Evolutionary conservation across 2,329 filamentous ascomycete genomes (phyloP).

Genomic region (Tolypocladium guangdongense): DNA sequence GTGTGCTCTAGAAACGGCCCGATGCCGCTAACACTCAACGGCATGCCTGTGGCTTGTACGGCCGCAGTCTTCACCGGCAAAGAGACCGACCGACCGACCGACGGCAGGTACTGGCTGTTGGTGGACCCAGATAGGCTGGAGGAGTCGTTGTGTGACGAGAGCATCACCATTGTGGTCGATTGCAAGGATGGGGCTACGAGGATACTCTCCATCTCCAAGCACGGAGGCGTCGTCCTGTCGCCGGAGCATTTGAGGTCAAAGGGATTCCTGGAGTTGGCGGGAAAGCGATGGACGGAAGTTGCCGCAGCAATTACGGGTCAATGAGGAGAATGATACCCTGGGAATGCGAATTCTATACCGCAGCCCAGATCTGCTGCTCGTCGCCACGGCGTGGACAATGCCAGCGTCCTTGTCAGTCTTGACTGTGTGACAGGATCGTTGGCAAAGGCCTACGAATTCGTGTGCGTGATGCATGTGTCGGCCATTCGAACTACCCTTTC

Average conservation of each 20-base stretch:
- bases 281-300: conserved; percentile 24
- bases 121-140: conserved; percentile 86
- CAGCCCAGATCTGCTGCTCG: background rate
- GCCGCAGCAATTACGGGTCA: conserved; percentile 21
- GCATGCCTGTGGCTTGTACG: conserved; percentile 64
- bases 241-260: conserved; percentile 54
- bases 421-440: background rate
- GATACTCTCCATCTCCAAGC: conserved; percentile 69
- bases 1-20: conserved; percentile 57
- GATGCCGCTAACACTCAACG: conserved; percentile 46
- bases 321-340: conserved; percentile 15
- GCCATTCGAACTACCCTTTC: conserved; percentile 79
- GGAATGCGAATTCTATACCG: background rate
- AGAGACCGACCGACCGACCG: conserved; percentile 33
- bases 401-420: background rate
- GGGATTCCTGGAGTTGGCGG: conserved; percentile 33
- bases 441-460: background rate
- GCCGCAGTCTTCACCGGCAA: conserved; percentile 67
- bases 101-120: conserved; percentile 59
- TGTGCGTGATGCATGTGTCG: conserved; percentile 44
- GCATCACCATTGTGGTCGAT: conserved; percentile 75
- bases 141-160: conserved; percentile 74
- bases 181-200: conserved; percentile 37
- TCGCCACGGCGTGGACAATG: background rate
- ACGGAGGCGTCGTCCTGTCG: conserved; percentile 63